These are phyloP conservation scores for Tolypocladium guangdongense DNA, from an alignment of 2,329 filamentous ascomycete genomes.

Conservation along the genomic window DNA sequence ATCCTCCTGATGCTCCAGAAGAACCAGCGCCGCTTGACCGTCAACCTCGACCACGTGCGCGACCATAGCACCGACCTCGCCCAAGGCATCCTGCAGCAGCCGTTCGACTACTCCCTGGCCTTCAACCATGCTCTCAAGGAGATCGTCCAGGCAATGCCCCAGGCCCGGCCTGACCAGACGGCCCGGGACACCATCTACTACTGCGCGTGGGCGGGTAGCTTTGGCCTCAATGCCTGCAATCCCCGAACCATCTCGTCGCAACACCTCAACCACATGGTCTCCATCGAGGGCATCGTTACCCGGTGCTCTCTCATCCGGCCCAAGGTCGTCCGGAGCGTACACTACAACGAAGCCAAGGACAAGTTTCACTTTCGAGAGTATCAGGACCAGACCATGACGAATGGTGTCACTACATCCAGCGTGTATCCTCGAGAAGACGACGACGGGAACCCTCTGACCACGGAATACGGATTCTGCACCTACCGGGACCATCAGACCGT, in stretches of 20 bases:
- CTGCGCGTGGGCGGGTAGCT: constrained; percentile 93
- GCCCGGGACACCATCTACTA: constrained; percentile 80
- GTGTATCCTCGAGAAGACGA: constrained; percentile 93
- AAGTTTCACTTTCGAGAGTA: constrained; percentile 88
- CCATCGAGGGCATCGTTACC: constrained; percentile 93
- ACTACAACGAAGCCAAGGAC: constrained; percentile 81
- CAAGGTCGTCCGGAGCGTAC: constrained; percentile 96
- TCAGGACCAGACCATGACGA: constrained; percentile 94
- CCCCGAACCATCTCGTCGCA: constrained; percentile 81
- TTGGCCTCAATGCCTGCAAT: constrained; percentile 90
- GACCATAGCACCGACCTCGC: constrained; percentile 78
- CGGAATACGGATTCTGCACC: constrained; percentile 91
- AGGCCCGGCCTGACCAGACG: constrained; percentile 64
- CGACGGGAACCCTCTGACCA: constrained; percentile 81
- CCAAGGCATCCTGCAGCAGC: constrained; percentile 64
- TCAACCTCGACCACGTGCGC: constrained; percentile 84
- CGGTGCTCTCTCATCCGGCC: constrained; percentile 90
- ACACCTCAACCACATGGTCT: constrained; percentile 94
- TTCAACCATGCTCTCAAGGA: constrained; percentile 88
- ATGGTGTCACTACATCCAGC: constrained; percentile 75
- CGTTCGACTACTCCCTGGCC: constrained; percentile 79
- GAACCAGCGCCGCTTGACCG: constrained; percentile 51
- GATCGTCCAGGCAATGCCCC: constrained; percentile 69
- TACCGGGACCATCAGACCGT: constrained; percentile 97
- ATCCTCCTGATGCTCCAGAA: constrained; percentile 70